Base-by-base conservation (phyloP, 306 rosid species). In the Psophocarpus tetragonolobus region DNA sequence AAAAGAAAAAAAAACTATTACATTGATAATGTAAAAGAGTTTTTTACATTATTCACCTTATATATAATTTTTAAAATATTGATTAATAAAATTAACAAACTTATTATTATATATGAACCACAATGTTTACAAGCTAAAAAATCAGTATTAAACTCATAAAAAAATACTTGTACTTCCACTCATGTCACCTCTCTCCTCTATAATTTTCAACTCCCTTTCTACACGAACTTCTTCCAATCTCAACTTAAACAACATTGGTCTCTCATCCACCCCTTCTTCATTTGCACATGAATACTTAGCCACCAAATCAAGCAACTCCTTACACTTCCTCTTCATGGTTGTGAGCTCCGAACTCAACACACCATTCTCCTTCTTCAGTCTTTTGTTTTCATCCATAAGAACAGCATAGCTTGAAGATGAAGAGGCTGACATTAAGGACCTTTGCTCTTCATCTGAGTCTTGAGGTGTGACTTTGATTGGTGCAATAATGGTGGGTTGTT, bases 201-300 rank as follows among this genome's bases (percentile, higher is more conserved):
- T n/a, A n/a, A n/a, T n/a, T n/a, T n/a, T 91, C 38, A 81, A 68
- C 17, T 71, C 85, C 67, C 76, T 84, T 36, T 88, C 88, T 50
- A 89, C 92, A 23, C 76, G 86, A 81, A 92, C 90, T 33, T 94
- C 95, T 35, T 44, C 50, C 18, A 94, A 68, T 65, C 87, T 90
- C 39, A 94, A 95, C 0, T 97, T 94, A 80, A 92, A 94, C 68
- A 92, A 73, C 90, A 85, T 87, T 58, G 96, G 93, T 81, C 85
- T 87, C 13, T 81, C 80, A 53, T 85, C 8, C 7, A 3, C 50
- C 50, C 47, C 84, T 21, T 67, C 76, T 35, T 83, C 70, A 9
- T 53, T 81, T 41, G 23, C 26, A 11, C 18, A 74, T 17, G 84
- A 74, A 68, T 78, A 65, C 81, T 65, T 88, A 0, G 86, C 84